A percentile compares a stretch with the other conserved stretches of the same genome.
These are phyloP conservation scores for Clitopilus passeckerianus DNA, from an alignment of 768 basidiomycete genomes.

Conservation along the genomic window DNA sequence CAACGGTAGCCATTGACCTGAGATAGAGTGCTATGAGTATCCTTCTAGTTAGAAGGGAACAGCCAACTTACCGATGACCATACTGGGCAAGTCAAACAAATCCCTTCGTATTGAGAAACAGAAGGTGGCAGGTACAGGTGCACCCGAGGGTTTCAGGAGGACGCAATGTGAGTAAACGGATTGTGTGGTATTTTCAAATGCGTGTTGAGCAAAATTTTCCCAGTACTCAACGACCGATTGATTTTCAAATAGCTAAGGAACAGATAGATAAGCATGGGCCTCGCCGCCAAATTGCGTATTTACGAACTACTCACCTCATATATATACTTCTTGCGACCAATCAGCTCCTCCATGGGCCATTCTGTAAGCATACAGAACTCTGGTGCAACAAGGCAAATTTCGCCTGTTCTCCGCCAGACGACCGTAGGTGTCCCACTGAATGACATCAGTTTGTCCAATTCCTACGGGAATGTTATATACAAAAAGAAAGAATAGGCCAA, in stretches of 20 bases:
- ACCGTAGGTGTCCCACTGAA: slow-evolving; percentile 97
- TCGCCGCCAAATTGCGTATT: neutral
- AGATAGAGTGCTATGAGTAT: slow-evolving; percentile 3
- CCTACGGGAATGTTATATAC: slow-evolving; percentile 39
- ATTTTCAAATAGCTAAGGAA: slow-evolving; percentile 80
- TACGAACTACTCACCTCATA: slow-evolving; percentile 44
- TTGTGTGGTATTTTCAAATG: slow-evolving; percentile 96
- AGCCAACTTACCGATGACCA: slow-evolving; percentile 68
- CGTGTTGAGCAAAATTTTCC: slow-evolving; percentile 95
- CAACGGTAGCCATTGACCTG: slow-evolving; percentile 87
- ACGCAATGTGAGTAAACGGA: slow-evolving; percentile 93
- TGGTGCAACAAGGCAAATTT: slow-evolving; percentile 93
- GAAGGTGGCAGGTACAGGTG: slow-evolving; percentile 87
- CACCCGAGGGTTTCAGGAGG: slow-evolving; percentile 77
- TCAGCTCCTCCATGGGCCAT: slow-evolving; percentile 82
- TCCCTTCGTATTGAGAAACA: slow-evolving; percentile 95
- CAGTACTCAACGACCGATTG: slow-evolving; percentile 93
- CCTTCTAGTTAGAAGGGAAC: neutral
- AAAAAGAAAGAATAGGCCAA: slow-evolving; percentile 8
- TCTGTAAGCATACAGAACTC: slow-evolving; percentile 95
- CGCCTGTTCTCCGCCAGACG: slow-evolving; percentile 96
- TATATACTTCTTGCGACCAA: slow-evolving; percentile 54
- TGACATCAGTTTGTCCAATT: slow-evolving; percentile 94
- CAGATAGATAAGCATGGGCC: slow-evolving; percentile 6
- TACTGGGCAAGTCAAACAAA: slow-evolving; percentile 83